Evolutionary conservation across 2,329 filamentous ascomycete species (phyloP), one percentile per base, ranked within the genome.

Genomic region (Venturiaceae sp.): DNA sequence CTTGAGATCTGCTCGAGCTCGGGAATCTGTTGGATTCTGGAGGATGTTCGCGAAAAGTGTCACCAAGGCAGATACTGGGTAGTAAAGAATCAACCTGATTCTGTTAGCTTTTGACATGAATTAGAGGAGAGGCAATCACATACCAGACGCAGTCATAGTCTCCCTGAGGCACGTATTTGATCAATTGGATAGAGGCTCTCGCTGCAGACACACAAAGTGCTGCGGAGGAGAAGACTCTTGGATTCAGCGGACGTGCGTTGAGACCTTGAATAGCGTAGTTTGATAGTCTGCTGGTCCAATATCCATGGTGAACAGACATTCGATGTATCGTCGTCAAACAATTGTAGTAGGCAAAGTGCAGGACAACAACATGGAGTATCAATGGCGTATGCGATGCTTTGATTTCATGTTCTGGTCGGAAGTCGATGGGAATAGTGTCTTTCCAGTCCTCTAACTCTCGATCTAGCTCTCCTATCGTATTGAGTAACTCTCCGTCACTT

Each of bases 331-430:
- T 99, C 0, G 92, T 96, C 55, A 99, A 75, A 66, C 92, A 96
- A 71, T 99, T 99, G 77, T 97, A 97, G 73, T 99, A 99, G 1
- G 90, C 87, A 67, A 99, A 95, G 71, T 99, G 94, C 60, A 99
- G 77, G 70, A 96, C 90, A 61, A 96, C 92, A 56, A 99, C 84
- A 64, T 97, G 92, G 21, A 99, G 78, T 21, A 97, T 92, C n/a
- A 97, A 79, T 0, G 92, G 92, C 0, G 91, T 95, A 70, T 96
- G 90, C 0, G 87, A 88, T 0, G 90, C 90, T 71, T 91, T 92
- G 72, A 99, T 97, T 72, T 96, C 92, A 69, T 96, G 86, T 71
- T 97, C 94, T 0, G 94, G 94, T n/a, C 94, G 84, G 75, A 96
- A 97, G 67, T 97, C 94, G 59, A 96, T 81, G 2, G 94, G 92